phyloP scores from a whole-genome alignment of 129 eudicot species.

The Calendula officinalis region DNA sequence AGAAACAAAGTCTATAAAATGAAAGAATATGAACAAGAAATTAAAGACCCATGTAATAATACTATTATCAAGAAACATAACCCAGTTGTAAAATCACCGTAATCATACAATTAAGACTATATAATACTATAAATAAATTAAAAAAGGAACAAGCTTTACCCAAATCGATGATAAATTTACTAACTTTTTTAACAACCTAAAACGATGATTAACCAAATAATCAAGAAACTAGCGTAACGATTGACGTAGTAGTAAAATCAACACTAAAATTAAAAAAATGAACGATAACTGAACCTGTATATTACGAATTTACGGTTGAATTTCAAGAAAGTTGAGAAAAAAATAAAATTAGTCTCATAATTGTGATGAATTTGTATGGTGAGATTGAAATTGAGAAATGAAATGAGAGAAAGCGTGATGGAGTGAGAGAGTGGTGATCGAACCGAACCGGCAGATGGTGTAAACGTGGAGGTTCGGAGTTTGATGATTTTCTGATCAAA shows the following conservation, averaged over 20 bases:
- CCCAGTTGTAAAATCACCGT: constrained; percentile 5
- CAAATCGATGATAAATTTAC: constrained; percentile 10
- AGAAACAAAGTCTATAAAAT: not conserved
- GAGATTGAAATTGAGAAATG: constrained; percentile 13
- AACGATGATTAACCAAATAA: constrained; percentile 20
- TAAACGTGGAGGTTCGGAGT: constrained; percentile 52
- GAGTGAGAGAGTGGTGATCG: constrained; percentile 26
- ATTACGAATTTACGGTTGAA: not conserved
- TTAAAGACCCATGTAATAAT: not conserved
- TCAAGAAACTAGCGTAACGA: not conserved
- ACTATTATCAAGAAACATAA: constrained; percentile 3
- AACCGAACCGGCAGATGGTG: constrained; percentile 40
- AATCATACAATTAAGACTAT: not conserved
- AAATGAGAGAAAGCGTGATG: constrained; percentile 19
- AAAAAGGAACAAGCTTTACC: not conserved
- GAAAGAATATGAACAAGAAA: not conserved
- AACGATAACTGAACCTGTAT: constrained; percentile 19
- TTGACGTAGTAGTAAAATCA: not conserved
- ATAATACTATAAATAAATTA: not conserved
- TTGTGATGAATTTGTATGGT: not conserved
- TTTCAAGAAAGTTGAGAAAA: not conserved
- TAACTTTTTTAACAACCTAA: constrained; percentile 3
- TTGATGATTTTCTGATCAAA: constrained; percentile 24
- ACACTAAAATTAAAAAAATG: constrained; percentile 1
- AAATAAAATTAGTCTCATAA: not conserved